Base-by-base conservation (phyloP, 208 protist genomes). In the Novymonas esmeraldas region DNA sequence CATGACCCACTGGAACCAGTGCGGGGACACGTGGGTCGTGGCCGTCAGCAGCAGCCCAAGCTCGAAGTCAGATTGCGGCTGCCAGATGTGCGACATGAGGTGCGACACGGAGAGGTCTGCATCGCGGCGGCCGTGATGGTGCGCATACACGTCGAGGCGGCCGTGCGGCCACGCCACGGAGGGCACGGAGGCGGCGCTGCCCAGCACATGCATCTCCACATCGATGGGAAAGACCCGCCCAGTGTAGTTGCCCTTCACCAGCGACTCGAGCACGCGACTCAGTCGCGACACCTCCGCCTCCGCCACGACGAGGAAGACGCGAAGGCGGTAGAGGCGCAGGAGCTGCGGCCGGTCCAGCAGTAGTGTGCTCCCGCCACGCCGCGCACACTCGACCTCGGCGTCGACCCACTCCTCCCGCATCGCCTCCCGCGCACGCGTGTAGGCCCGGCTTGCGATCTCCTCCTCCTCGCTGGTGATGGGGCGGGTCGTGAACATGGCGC, bases 31-130 rank as follows among this genome's bases (percentile, higher is more conserved):
- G 11, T 34, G 56, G 0, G 67, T 60, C 36, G 78, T 65, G 6
- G 83, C 72, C 16, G 89, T 82, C n/a, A 96, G 60, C 50, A 89
- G 83, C 29, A 84, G 44, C 18, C 57, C 81, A 10, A 91, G 33
- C 74, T 94, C 82, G 28, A 72, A 76, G 20, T 85, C 57, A 5
- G 68, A 79, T 18, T 60, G 54, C 16, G 90, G 87, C 16, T 82
- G 50, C 88, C 90, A 95, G 11, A 73, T 44, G 46, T 89, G 73
- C 26, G 81, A 64, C 56, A 84, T 64, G 13, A 59, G 3, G 13
- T 18, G 50, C 41, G 38, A 33, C 24, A 44, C 38, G 38, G 26
- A 80, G 41, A 7, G 73, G 48, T 20, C 78, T 36, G 18, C 44
- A 20, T 57, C 69, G 50, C 16, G 71, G 64, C 50, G 33, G n/a